These are phyloP conservation scores for Boletus sp. DNA, from an alignment of 768 basidiomycete genomes.

Conservation along the genomic window DNA sequence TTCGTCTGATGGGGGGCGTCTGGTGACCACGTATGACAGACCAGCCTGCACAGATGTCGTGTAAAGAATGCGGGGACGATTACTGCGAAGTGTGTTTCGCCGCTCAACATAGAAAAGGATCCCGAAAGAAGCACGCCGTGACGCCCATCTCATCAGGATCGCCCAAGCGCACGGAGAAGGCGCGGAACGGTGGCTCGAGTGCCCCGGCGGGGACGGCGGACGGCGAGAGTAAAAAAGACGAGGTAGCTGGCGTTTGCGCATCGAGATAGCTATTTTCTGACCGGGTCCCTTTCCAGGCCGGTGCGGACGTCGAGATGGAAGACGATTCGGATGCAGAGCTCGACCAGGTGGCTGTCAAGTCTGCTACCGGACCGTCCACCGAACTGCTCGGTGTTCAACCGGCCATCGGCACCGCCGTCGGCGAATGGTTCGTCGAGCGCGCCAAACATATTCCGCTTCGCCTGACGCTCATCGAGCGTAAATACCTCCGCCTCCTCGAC, in stretches of 20 bases:
- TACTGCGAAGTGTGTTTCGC: constrained; percentile 88
- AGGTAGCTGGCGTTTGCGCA: constrained; percentile 15
- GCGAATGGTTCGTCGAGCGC: constrained; percentile 85
- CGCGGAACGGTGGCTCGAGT: constrained; percentile 15
- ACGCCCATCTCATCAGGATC: constrained; percentile 41
- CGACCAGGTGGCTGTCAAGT: constrained; percentile 36
- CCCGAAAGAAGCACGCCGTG: constrained; percentile 60
- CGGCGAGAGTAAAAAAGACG: constrained; percentile 8
- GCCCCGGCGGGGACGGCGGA: not conserved
- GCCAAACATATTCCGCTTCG: constrained; percentile 81
- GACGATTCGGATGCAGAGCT: constrained; percentile 37
- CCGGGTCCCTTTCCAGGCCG: constrained; percentile 18
- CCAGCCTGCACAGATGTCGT: constrained; percentile 76
- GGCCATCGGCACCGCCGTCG: constrained; percentile 56
- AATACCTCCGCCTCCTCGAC: constrained; percentile 80
- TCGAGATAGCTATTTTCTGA: not conserved
- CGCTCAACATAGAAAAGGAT: constrained; percentile 80
- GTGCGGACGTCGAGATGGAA: constrained; percentile 36
- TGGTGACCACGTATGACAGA: constrained; percentile 41
- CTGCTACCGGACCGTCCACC: constrained; percentile 12
- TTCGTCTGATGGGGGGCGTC: not conserved
- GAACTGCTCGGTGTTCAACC: constrained; percentile 58
- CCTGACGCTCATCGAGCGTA: constrained; percentile 71
- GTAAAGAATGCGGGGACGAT: constrained; percentile 67
- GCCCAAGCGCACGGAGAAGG: constrained; percentile 6